Conservation (phyloP, 331 rosid species). For the Saraca asoca region DNA sequence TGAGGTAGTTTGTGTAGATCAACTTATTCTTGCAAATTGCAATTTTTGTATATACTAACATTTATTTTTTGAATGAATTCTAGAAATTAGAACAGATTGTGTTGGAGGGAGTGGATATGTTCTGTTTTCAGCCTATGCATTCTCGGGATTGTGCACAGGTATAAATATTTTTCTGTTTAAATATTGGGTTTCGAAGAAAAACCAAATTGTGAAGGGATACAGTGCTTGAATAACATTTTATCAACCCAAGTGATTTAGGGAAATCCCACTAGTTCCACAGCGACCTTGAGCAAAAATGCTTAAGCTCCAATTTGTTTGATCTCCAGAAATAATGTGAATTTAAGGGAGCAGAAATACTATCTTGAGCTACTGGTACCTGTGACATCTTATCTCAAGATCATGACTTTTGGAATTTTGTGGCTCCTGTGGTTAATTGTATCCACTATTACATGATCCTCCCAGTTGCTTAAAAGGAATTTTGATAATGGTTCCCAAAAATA, state of each 20-base stretch:
- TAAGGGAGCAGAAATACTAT: no score
- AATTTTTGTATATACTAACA: constrained; percentile 11
- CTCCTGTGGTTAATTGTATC: no score
- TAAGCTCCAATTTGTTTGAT: no score
- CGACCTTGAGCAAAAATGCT: no score
- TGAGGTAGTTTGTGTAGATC: background rate
- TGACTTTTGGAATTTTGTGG: no score
- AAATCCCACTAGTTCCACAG: background rate
- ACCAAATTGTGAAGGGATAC: background rate
- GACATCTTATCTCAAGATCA: no score
- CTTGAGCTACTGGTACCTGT: no score
- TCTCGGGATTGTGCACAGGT: constrained; percentile 91
- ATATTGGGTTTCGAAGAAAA: background rate
- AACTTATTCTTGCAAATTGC: background rate
- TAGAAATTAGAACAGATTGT: constrained; percentile 84
- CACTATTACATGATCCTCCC: no score
- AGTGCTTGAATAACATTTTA: background rate
- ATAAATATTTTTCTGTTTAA: constrained; percentile 4
- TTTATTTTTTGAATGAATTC: constrained; percentile 21
- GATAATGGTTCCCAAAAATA: no score
- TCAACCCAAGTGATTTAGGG: constrained; percentile 3
- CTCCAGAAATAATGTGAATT: no score
- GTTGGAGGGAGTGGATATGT: constrained; percentile 63
- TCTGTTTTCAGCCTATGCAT: constrained; percentile 87
- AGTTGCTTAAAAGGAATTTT: no score